Base-by-base conservation (phyloP, 768 basidiomycete genomes). In the Leucocoprinus leucothites region DNA sequence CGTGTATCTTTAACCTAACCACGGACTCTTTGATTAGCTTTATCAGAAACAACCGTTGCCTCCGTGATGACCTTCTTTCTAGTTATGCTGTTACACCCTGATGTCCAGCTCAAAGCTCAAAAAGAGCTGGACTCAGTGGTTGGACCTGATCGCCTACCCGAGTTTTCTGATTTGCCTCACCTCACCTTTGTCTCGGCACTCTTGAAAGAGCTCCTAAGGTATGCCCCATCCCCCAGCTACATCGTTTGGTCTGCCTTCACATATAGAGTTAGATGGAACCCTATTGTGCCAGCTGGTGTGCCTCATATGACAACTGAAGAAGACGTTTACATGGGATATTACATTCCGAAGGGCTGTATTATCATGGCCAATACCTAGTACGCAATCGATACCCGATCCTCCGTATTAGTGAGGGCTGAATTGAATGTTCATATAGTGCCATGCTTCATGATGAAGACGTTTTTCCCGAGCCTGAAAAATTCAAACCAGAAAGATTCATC, bases 351-450 rank as follows among this genome's bases (percentile, higher is more conserved):
- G 59, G 74, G 71, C 9, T 61, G 76, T 1, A 63, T 79, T 24
- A 72, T 81, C 45, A 58, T 80, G 31, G 64, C 69, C 4, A 82
- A 82, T 53, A 64, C 77, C 28, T 81, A 78, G 80, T 77, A 26
- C n/a, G 13, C 18, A 11, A 5, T 31, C 11, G 6, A 5, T 31
- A 11, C 31, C 4, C 5, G 11, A 3, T n/a, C 16, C 31, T 5
- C 11, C 31, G 11, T 5, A n/a, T 31, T 11, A n/a, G n/a, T n/a
- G n/a, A n/a, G n/a, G n/a, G n/a, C 31, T 31, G n/a, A n/a, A n/a
- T n/a, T 31, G 6, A 5, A 5, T 31, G 5, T 31, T 5, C 31
- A 2, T 16, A 6, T 25, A 77, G 77, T 75, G 69, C 71, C 0
- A 71, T 79, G 50, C 66, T 72, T 2, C 72, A 70, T 49, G 66